These are phyloP conservation scores for Trapa incisa DNA, from an alignment of 345 rosid species.

Conservation along the genomic window DNA sequence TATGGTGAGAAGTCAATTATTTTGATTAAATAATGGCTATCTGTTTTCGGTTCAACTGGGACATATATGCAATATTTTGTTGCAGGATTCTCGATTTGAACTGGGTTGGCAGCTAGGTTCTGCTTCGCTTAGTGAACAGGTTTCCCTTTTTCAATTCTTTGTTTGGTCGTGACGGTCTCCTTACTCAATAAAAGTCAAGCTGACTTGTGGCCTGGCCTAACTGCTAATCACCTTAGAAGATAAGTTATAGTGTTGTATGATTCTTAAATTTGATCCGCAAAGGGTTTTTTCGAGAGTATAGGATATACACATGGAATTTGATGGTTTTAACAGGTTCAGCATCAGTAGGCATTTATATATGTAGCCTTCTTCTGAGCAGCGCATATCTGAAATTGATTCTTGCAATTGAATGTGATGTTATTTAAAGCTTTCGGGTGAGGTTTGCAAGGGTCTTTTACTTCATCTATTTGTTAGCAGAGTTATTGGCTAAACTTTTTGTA, in stretches of 20 bases:
- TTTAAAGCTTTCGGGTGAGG: background rate
- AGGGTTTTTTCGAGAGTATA: background rate
- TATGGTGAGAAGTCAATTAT: conserved; percentile 24
- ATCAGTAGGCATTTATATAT: background rate
- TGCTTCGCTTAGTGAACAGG: conserved; percentile 7
- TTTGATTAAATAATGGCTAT: background rate
- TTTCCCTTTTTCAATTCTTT: background rate
- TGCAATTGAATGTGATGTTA: background rate
- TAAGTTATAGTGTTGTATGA: background rate
- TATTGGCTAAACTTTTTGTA: background rate
- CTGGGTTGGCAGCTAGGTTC: conserved; percentile 72
- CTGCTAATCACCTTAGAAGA: background rate
- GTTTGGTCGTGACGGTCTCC: background rate
- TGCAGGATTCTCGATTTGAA: conserved; percentile 69
- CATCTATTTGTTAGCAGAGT: background rate
- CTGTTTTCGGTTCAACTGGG: conserved; percentile 8
- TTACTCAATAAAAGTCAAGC: background rate
- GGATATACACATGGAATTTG: background rate
- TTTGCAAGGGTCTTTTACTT: background rate
- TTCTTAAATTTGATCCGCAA: background rate
- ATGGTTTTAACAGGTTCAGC: background rate
- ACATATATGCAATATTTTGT: conserved; percentile 15
- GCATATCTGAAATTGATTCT: background rate
- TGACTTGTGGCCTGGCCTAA: background rate
- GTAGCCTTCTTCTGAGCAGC: background rate